phyloP scores from a whole-genome alignment of 2,329 filamentous ascomycete genomes.

The Monosporascus ibericus region DNA sequence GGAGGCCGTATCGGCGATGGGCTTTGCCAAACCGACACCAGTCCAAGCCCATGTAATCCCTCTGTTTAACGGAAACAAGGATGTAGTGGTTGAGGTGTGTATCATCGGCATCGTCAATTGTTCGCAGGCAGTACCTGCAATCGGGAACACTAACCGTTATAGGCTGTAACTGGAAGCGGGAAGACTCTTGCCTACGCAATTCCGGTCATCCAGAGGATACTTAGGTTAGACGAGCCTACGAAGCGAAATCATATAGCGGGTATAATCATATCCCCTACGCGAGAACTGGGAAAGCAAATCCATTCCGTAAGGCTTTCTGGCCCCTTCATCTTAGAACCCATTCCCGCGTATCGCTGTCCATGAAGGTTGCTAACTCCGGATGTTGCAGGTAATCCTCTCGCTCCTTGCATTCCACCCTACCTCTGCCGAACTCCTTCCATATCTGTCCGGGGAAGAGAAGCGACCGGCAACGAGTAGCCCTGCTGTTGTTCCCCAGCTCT shows the following conservation, averaged over 20 bases:
- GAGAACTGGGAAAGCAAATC: conserved; percentile 89
- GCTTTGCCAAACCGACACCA: conserved; percentile 82
- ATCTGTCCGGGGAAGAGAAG: conserved; percentile 50
- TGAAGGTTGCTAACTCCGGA: not conserved
- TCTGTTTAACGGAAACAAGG: conserved; percentile 50
- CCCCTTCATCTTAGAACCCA: conserved; percentile 49
- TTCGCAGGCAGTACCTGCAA: not conserved
- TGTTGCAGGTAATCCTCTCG: conserved; percentile 28
- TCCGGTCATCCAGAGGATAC: conserved; percentile 73
- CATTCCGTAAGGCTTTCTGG: conserved; percentile 40
- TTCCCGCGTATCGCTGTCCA: not conserved
- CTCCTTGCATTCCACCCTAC: conserved; percentile 77
- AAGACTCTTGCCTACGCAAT: conserved; percentile 86
- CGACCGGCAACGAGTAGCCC: conserved; percentile 39
- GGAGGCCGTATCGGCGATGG: conserved; percentile 77
- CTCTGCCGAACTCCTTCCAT: conserved; percentile 60
- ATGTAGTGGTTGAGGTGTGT: conserved; percentile 21
- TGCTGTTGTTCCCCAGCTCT: conserved; percentile 75
- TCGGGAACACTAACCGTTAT: conserved; percentile 7
- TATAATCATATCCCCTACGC: conserved; percentile 87
- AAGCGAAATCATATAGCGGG: conserved; percentile 87
- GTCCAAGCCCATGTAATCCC: conserved; percentile 92
- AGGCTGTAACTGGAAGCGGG: conserved; percentile 84
- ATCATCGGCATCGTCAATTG: not conserved
- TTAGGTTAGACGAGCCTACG: conserved; percentile 73